phyloP scores from a whole-genome alignment of 2,329 filamentous ascomycete species.

The Fusarium continuum region DNA sequence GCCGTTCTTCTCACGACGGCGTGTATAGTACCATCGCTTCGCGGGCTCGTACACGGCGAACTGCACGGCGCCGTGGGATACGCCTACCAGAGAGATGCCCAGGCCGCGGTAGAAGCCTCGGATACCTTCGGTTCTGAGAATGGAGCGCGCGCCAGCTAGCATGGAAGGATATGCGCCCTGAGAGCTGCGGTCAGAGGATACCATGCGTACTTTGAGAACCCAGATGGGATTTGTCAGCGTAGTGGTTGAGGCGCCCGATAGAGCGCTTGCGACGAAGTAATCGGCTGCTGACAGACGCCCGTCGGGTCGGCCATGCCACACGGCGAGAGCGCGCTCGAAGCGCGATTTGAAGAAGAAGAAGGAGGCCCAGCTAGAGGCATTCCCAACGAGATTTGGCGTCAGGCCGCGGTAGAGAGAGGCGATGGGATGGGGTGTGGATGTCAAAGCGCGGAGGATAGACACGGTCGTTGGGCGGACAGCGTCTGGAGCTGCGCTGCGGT shows the following conservation, averaged over 20 bases:
- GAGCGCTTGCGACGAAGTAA: conserved; percentile 82
- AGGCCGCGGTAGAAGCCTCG: conserved; percentile 89
- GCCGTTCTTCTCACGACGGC: conserved; percentile 41
- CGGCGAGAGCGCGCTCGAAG: conserved; percentile 58
- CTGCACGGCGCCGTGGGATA: conserved; percentile 92
- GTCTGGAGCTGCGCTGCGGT: conserved; percentile 55
- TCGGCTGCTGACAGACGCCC: conserved; percentile 63
- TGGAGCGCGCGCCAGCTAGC: conserved; percentile 71
- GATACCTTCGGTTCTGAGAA: conserved; percentile 76
- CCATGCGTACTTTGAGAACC: conserved; percentile 98
- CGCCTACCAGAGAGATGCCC: conserved; percentile 82
- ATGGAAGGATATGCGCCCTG: conserved; percentile 85
- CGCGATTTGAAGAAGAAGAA: conserved; percentile 84
- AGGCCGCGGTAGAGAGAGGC: conserved; percentile 87
- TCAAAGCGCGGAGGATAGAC: conserved; percentile 61
- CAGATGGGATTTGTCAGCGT: conserved; percentile 93
- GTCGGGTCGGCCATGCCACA: conserved; percentile 24
- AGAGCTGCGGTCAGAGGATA: conserved; percentile 79
- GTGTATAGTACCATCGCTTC: conserved; percentile 65
- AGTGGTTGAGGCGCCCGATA: conserved; percentile 77
- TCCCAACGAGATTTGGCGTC: conserved; percentile 89
- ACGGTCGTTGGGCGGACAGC: conserved; percentile 58
- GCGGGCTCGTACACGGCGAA: conserved; percentile 91
- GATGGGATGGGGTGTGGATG: conserved; percentile 63
- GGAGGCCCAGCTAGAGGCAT: conserved; percentile 87